Evolutionary conservation across 306 rosid species (phyloP).

Genomic region (Lablab purpureus): DNA sequence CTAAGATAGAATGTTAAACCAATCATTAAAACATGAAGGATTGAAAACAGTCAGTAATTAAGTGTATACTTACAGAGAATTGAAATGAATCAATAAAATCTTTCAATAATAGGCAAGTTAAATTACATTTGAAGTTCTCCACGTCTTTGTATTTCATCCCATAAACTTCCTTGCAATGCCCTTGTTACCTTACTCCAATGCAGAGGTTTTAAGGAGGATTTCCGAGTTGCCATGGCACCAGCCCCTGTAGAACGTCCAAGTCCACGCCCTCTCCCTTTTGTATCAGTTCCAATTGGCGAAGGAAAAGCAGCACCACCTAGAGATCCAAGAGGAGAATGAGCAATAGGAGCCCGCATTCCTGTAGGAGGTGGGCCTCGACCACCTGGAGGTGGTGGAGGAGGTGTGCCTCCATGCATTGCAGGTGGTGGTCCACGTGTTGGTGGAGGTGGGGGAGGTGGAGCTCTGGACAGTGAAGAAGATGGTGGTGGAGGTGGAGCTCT

Average conservation of each 20-base stretch:
- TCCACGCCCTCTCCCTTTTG: slow-evolving; percentile 88
- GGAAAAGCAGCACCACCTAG: slow-evolving; percentile 68
- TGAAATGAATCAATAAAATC: slow-evolving; percentile 22
- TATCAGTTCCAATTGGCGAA: slow-evolving; percentile 60
- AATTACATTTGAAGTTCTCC: slow-evolving; percentile 85
- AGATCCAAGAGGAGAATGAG: slow-evolving; percentile 68
- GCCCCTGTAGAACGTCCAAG: slow-evolving; percentile 60
- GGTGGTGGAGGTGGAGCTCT: slow-evolving; percentile 39
- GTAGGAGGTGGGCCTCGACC: slow-evolving; percentile 55
- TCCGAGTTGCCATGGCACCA: slow-evolving; percentile 61
- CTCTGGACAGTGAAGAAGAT: slow-evolving; percentile 33
- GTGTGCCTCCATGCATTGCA: slow-evolving; percentile 47
- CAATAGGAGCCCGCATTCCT: slow-evolving; percentile 44
- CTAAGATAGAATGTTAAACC: slow-evolving; percentile 59
- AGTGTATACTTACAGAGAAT: slow-evolving; percentile 6
- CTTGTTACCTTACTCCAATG: slow-evolving; percentile 96
- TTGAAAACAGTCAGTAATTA: slow-evolving; percentile 21
- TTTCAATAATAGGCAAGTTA: slow-evolving; percentile 36
- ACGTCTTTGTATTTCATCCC: slow-evolving; percentile 90
- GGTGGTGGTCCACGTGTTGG: slow-evolving; percentile 30
- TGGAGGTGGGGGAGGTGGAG: slow-evolving; percentile 37
- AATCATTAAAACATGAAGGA: slow-evolving; percentile 42
- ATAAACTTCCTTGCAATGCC: slow-evolving; percentile 90
- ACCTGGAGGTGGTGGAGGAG: slow-evolving; percentile 55
- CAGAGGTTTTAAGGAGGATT: slow-evolving; percentile 82